Evolutionary conservation across 2,329 filamentous ascomycete genomes (phyloP).

Genomic region (Trichoderma atroviride): DNA sequence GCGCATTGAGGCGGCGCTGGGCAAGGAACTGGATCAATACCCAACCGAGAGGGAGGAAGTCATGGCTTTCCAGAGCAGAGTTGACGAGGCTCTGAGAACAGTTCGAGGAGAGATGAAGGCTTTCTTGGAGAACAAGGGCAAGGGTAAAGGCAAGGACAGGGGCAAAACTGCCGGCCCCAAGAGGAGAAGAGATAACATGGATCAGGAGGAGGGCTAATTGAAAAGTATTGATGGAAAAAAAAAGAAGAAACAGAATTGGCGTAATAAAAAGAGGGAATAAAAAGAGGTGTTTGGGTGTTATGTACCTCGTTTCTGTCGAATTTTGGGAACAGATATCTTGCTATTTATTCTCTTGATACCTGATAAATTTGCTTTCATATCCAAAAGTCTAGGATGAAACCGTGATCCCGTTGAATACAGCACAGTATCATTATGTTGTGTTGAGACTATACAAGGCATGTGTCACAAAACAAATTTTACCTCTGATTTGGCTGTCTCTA

Average conservation of each 20-base stretch:
- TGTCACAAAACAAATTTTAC: too few species aligned
- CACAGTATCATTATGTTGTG: neutral
- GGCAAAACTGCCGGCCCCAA: slow-evolving; percentile 32
- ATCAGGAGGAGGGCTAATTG: slow-evolving; percentile 68
- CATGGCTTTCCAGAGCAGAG: slow-evolving; percentile 75
- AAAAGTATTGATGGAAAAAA: neutral
- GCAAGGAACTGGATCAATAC: slow-evolving; percentile 73
- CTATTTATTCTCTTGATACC: neutral
- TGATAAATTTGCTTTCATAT: neutral
- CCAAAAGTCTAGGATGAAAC: neutral
- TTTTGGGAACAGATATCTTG: neutral
- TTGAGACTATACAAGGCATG: neutral
- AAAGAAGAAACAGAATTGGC: neutral
- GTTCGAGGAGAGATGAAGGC: slow-evolving; percentile 82
- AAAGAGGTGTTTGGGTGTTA: slow-evolving; percentile 17
- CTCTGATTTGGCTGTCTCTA: too few species aligned
- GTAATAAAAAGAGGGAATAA: neutral
- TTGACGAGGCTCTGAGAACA: slow-evolving; percentile 81
- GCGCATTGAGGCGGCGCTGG: slow-evolving; percentile 80
- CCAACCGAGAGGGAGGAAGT: slow-evolving; percentile 77
- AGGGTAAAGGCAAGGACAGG: slow-evolving; percentile 14
- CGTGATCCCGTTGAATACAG: neutral
- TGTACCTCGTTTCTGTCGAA: neutral
- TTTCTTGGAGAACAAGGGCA: slow-evolving; percentile 64
- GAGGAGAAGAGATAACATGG: slow-evolving; percentile 66